Percentiles rank a stretch among this genome's conserved stretches.
These are phyloP conservation scores for Pelargonium citronellum DNA, from an alignment of 441 rosid genomes.

Conservation along the genomic window DNA sequence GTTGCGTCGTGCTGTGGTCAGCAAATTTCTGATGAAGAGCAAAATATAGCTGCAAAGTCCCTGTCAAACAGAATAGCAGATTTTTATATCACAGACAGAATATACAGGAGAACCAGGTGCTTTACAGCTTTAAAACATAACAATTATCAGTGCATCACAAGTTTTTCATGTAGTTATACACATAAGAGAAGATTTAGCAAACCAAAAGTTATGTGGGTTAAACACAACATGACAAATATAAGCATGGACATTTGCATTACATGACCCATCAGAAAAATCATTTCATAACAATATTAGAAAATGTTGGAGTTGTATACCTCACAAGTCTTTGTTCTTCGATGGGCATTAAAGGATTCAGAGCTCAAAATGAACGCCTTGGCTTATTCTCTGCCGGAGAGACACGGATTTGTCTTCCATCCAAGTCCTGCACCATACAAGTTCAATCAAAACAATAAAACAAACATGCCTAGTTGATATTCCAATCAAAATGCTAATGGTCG, in stretches of 20 bases:
- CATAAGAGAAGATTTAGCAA: no score
- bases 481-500: no score
- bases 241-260: no score
- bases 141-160: no score
- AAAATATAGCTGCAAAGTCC: background rate
- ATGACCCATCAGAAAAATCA: background rate
- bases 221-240: no score
- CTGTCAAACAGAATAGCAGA: background rate
- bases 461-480: no score
- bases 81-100: background rate
- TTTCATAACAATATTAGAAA: background rate
- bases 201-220: no score
- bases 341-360: background rate
- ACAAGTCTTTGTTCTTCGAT: slow-evolving; percentile 10
- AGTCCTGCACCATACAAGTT: slow-evolving; percentile 50
- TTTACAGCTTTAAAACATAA: no score
- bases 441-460: background rate
- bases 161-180: no score
- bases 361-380: slow-evolving; percentile 79
- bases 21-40: background rate
- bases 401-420: slow-evolving; percentile 80
- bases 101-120: background rate
- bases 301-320: slow-evolving; percentile 14
- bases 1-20: background rate
- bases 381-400: slow-evolving; percentile 77